These are phyloP conservation scores for Eucalyptus marginata DNA, from an alignment of 345 rosid species.

Conservation along the genomic window DNA sequence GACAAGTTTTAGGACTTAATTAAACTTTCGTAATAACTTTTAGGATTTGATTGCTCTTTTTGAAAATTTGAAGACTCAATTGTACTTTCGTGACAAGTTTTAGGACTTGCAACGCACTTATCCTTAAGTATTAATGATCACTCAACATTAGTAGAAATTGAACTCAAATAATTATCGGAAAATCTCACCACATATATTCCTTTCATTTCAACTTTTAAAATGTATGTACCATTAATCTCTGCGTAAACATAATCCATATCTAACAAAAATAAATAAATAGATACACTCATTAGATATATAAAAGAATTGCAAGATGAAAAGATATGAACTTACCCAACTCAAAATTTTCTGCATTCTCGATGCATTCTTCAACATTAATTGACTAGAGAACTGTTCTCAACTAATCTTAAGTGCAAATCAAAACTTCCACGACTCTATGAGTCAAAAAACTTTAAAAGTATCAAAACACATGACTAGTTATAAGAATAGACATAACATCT, in stretches of 20 bases:
- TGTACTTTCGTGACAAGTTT: too few species aligned
- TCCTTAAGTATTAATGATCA: neutral
- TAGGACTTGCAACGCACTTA: too few species aligned
- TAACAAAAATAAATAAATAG: neutral
- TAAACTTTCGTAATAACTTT: too few species aligned
- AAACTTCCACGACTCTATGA: accelerated
- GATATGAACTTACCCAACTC: neutral
- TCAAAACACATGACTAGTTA: neutral
- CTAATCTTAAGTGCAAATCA: neutral
- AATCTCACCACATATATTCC: neutral
- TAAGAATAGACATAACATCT: neutral
- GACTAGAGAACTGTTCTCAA: accelerated
- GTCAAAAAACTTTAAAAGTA: neutral
- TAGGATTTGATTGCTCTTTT: too few species aligned
- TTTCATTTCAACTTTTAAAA: neutral
- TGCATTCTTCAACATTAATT: neutral
- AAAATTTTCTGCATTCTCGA: neutral
- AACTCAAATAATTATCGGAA: neutral
- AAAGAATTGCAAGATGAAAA: neutral
- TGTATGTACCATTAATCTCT: neutral
- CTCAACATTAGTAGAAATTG: neutral
- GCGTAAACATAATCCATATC: neutral
- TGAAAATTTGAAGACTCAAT: too few species aligned
- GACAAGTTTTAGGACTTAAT: too few species aligned
- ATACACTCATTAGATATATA: neutral